Evolutionary conservation across 1,284 basidiomycete species (phyloP).

Genomic region (Coriolopsis trogii): DNA sequence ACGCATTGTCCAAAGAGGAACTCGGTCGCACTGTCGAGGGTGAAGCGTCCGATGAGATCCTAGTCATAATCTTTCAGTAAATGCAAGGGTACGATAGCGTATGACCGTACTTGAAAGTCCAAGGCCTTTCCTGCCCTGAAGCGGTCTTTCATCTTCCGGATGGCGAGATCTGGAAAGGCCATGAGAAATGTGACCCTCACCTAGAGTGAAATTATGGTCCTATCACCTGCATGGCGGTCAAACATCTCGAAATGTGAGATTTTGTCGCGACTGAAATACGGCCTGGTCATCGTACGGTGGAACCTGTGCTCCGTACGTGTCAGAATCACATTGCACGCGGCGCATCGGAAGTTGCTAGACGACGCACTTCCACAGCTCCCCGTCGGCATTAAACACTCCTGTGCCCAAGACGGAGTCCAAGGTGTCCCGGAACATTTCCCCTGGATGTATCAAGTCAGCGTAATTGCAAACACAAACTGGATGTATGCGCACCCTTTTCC

Average conservation of each 20-base stretch:
- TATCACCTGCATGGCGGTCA: conserved; percentile 18
- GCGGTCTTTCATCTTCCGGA: conserved; percentile 23
- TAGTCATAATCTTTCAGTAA: too few species aligned
- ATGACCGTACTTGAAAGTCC: conserved; percentile 20
- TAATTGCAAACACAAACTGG: background rate
- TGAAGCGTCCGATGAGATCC: conserved; percentile 41
- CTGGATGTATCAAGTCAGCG: background rate
- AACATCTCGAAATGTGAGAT: conserved; percentile 25
- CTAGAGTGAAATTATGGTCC: too few species aligned
- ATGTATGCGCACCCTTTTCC: conserved; percentile 23
- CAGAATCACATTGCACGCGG: too few species aligned
- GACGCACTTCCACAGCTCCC: conserved; percentile 37
- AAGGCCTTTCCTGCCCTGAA: conserved; percentile 16
- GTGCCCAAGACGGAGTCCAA: conserved; percentile 23
- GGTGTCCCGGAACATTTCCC: conserved; percentile 15
- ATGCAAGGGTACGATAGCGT: background rate
- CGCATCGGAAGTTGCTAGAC: too few species aligned
- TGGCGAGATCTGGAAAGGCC: conserved; percentile 12
- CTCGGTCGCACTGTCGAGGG: conserved; percentile 43
- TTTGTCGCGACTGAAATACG: conserved; percentile 22
- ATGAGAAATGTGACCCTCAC: background rate
- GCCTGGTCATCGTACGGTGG: conserved; percentile 35
- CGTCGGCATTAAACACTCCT: conserved; percentile 27
- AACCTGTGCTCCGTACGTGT: conserved; percentile 24
- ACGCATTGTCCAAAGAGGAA: conserved; percentile 45